These are phyloP conservation scores for Daldinia caldariorum DNA, from an alignment of 495 filamentous ascomycete genomes.

Conservation along the genomic window DNA sequence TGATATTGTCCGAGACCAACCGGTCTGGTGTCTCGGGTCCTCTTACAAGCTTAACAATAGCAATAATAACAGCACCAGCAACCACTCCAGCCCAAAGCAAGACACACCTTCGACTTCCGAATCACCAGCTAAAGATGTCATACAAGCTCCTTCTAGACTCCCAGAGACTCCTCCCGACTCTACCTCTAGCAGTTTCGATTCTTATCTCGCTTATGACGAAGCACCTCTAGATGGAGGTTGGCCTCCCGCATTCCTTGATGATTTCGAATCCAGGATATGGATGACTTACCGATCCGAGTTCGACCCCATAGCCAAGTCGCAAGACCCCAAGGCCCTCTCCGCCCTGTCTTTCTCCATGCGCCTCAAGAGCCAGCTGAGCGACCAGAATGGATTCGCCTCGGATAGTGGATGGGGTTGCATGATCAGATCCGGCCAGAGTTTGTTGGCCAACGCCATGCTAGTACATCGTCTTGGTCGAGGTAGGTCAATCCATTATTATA, in stretches of 20 bases:
- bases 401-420: slow-evolving; percentile 99
- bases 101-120: slow-evolving; percentile 27
- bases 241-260: slow-evolving; percentile 86
- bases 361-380: slow-evolving; percentile 80
- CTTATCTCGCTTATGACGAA: slow-evolving; percentile 60
- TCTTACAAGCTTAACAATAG: slow-evolving; percentile 67
- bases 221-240: slow-evolving; percentile 69
- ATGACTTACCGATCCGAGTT: slow-evolving; percentile 96
- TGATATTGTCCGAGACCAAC: slow-evolving; percentile 70
- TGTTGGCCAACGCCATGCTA: slow-evolving; percentile 85
- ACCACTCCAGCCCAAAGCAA: slow-evolving; percentile 27
- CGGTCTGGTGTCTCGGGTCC: slow-evolving; percentile 90
- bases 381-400: slow-evolving; percentile 85
- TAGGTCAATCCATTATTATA: slow-evolving; percentile 50
- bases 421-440: slow-evolving; percentile 95
- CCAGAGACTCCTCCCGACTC: slow-evolving; percentile 60
- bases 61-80: slow-evolving; percentile 30
- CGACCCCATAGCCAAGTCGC: slow-evolving; percentile 77
- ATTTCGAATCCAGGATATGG: slow-evolving; percentile 95
- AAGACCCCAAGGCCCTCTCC: slow-evolving; percentile 73
- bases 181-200: slow-evolving; percentile 59
- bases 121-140: slow-evolving; percentile 25
- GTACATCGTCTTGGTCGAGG: slow-evolving; percentile 81
- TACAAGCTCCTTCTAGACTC: slow-evolving; percentile 35
- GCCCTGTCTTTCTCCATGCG: slow-evolving; percentile 87